Percentiles rank a stretch among this genome's conserved stretches.
phyloP scores from a whole-genome alignment of 2,329 filamentous ascomycete genomes.

The Apiospora saccharicola region DNA sequence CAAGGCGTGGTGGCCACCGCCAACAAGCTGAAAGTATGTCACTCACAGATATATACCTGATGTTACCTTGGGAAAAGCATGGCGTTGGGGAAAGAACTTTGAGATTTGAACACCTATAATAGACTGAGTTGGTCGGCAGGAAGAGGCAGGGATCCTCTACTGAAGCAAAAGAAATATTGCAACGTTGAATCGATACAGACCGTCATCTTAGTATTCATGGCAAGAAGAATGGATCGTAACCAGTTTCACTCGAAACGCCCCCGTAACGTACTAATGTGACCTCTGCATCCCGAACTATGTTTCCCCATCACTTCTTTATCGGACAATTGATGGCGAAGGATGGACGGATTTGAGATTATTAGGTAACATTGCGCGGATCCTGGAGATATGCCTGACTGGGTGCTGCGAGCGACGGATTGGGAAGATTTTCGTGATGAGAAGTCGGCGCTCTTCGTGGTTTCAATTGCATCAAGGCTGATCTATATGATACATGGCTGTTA shows the following conservation, averaged over 20 bases:
- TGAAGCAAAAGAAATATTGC: background rate
- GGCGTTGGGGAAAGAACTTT: background rate
- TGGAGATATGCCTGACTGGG: background rate
- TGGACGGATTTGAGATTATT: no score
- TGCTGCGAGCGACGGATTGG: background rate
- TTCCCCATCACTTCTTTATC: no score
- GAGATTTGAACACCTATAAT: background rate
- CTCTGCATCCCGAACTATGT: no score
- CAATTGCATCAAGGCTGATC: background rate
- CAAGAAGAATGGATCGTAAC: no score
- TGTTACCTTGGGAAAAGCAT: background rate
- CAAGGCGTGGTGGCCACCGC: background rate
- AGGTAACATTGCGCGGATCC: no score
- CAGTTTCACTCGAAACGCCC: no score
- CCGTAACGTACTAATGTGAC: no score
- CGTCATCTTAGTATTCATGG: background rate
- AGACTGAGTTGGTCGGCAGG: background rate
- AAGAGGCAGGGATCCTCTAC: background rate
- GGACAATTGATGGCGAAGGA: no score
- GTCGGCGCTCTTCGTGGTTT: no score
- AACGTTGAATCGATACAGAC: background rate
- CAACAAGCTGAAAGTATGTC: background rate
- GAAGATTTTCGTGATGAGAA: background rate
- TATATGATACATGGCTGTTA: no score
- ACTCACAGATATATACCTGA: background rate